Evolutionary conservation across 176 grass and related monocot genomes (phyloP).

Genomic region (Tillandsia fasciculata): DNA sequence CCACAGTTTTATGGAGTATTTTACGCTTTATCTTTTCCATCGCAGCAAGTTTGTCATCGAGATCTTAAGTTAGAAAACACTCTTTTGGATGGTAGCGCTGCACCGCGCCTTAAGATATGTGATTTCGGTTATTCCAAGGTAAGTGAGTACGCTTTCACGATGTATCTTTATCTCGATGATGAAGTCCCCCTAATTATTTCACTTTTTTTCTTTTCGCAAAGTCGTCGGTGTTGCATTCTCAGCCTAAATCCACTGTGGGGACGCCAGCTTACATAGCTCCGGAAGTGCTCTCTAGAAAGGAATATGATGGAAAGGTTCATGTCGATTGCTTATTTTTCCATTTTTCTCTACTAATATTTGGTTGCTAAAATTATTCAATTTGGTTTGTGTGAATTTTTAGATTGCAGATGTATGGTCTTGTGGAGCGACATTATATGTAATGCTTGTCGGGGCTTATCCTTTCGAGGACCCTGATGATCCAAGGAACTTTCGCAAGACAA

Average conservation of each 20-base stretch:
- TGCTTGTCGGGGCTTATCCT: slow-evolving; percentile 93
- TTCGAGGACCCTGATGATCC: slow-evolving; percentile 88
- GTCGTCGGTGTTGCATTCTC: slow-evolving; percentile 88
- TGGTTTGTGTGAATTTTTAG: slow-evolving; percentile 24
- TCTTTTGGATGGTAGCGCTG: slow-evolving; percentile 80
- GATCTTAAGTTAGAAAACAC: slow-evolving; percentile 98
- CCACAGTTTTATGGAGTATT: neutral
- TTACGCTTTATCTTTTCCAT: slow-evolving; percentile 4
- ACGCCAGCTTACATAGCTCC: slow-evolving; percentile 97
- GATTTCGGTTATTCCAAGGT: slow-evolving; percentile 99
- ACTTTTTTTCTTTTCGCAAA: slow-evolving; percentile 11
- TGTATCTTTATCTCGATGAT: no score
- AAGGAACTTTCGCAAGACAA: slow-evolving; percentile 86
- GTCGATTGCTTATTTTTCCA: neutral
- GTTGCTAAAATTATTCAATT: neutral
- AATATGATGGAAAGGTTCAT: slow-evolving; percentile 91
- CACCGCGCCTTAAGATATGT: slow-evolving; percentile 90
- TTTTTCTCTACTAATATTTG: neutral
- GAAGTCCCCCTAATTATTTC: slow-evolving; percentile 2
- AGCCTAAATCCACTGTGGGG: slow-evolving; percentile 93
- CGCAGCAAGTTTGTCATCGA: slow-evolving; percentile 93
- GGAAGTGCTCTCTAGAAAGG: slow-evolving; percentile 70
- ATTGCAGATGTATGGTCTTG: slow-evolving; percentile 99
- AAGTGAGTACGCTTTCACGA: neutral
- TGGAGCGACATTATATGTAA: slow-evolving; percentile 95